Percentiles rank a stretch among this genome's conserved stretches.
Conservation (phyloP, 768 basidiomycete genomes). For the Naganishia vishniacii region DNA sequence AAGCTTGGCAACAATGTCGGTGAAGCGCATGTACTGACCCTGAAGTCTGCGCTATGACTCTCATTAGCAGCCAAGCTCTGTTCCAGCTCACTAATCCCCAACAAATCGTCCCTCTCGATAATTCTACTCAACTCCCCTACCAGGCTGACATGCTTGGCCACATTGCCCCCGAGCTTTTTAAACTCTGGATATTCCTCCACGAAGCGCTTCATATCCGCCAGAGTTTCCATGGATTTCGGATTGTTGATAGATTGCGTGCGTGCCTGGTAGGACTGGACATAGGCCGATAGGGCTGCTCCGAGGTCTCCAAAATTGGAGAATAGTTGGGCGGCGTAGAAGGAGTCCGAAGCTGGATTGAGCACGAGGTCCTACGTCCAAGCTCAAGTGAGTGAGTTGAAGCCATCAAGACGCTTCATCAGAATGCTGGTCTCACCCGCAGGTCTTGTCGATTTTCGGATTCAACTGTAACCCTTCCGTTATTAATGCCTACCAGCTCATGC, state of each 20-base stretch:
- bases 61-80: slow-evolving; percentile 91
- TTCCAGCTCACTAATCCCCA: slow-evolving; percentile 90
- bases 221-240: slow-evolving; percentile 81
- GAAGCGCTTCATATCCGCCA: slow-evolving; percentile 92
- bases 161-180: slow-evolving; percentile 89
- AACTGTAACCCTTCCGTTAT: slow-evolving; percentile 80
- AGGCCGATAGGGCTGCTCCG: slow-evolving; percentile 80
- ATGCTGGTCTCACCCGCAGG: slow-evolving; percentile 69
- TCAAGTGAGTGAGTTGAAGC: too few relatives aligned
- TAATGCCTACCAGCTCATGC: slow-evolving; percentile 86
- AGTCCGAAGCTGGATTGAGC: slow-evolving; percentile 79
- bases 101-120: slow-evolving; percentile 74
- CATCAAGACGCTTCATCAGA: too few relatives aligned
- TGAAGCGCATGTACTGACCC: slow-evolving; percentile 55
- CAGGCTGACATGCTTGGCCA: slow-evolving; percentile 94
- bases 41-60: slow-evolving; percentile 70
- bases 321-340: slow-evolving; percentile 86
- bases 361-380: slow-evolving; percentile 95
- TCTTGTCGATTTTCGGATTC: slow-evolving; percentile 84
- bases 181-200: slow-evolving; percentile 99
- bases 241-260: slow-evolving; percentile 38
- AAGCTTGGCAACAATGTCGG: too few relatives aligned
- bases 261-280: slow-evolving; percentile 79
- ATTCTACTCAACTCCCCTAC: slow-evolving; percentile 92
- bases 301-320: slow-evolving; percentile 94